Evolutionary conservation across 176 grass and related monocot species (phyloP).

Genomic region (Urochloa ruziziensis): DNA sequence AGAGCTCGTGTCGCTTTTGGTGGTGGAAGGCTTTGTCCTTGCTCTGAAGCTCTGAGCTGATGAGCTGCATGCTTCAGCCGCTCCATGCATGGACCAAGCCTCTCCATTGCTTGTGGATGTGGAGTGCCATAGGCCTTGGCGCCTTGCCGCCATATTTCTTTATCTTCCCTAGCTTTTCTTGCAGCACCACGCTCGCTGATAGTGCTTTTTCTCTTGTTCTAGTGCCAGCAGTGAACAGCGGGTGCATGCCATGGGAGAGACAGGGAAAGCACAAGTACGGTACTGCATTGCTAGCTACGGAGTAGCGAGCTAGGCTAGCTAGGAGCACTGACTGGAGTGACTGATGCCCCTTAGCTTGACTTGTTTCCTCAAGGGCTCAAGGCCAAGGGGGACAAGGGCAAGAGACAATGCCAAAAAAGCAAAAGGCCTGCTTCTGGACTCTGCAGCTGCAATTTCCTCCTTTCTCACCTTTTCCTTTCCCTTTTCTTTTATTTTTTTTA

Average conservation of each 20-base stretch:
- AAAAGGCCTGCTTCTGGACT: slow-evolving; percentile 39
- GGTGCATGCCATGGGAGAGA: slow-evolving; percentile 17
- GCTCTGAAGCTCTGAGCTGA: not conserved
- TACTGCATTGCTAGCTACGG: not conserved
- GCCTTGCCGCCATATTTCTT: not conserved
- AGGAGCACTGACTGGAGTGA: not conserved
- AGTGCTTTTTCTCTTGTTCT: not conserved
- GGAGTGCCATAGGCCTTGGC: no score
- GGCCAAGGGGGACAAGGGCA: not conserved
- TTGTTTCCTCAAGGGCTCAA: not conserved
- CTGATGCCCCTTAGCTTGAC: slow-evolving; percentile 32
- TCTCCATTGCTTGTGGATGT: no score
- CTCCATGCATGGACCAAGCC: not conserved
- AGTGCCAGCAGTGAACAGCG: not conserved
- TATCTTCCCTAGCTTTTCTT: not conserved
- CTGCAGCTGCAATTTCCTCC: slow-evolving; percentile 27
- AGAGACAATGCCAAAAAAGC: slow-evolving; percentile 40
- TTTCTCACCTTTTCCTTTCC: not conserved
- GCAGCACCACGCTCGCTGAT: not conserved
- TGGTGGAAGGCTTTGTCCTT: slow-evolving; percentile 23
- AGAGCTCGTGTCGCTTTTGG: slow-evolving; percentile 17
- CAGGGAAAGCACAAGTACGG: not conserved
- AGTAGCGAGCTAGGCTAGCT: not conserved
- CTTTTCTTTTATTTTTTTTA: not conserved
- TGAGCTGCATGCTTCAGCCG: not conserved